Evolutionary conservation across 768 basidiomycete species (phyloP), one percentile per base, ranked within the genome.

Genomic region (Russula earlei): DNA sequence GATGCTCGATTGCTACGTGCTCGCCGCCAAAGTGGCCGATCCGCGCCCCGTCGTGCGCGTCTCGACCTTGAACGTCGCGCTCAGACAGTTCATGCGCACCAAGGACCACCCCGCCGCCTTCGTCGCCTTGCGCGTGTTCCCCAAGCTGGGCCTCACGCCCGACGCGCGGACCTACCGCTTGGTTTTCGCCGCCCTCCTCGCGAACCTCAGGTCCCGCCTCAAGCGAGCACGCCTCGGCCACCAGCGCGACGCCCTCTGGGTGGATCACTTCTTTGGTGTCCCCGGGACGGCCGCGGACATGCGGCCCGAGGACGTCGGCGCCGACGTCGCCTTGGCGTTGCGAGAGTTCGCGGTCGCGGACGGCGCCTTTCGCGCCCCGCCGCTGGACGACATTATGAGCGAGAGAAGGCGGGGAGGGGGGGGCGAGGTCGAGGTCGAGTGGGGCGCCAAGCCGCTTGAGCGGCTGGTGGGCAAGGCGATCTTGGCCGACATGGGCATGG

Each of bases 381-480:
- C 27, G 11, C 12, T 43, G n/a, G 22, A 19, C 27, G 29, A 34
- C 12, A 38, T 60, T 10, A 4, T 48, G 50, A 37, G 25, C 9
- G 41, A 27, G n/a, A n/a, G n/a, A n/a, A n/a, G n/a, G n/a, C 8
- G 24, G 33, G 29, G 31, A 49, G 19, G 22, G 20, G 11, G 27
- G 31, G 5, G 37, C 29, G 5, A 5, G 9, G 37, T 5, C 29
- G 15, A 31, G 5, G 25, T 10, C 3, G 11, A 41, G 36, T 62
- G 61, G 54, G 59, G 60, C n/a, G 15, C 56, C 24, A 54, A 49
- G 42, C 61, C 61, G 20, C 51, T 62, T 12, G 61, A 62, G 42
- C 54, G 55, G 20, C 31, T 62, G 20, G 6, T 62, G 17, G 20
- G 24, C 8, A 55, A 33, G 31, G 59, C 61, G 1, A 17, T 56